phyloP scores from a whole-genome alignment of 2,329 filamentous ascomycete genomes.

The Hypoxylon sp. region DNA sequence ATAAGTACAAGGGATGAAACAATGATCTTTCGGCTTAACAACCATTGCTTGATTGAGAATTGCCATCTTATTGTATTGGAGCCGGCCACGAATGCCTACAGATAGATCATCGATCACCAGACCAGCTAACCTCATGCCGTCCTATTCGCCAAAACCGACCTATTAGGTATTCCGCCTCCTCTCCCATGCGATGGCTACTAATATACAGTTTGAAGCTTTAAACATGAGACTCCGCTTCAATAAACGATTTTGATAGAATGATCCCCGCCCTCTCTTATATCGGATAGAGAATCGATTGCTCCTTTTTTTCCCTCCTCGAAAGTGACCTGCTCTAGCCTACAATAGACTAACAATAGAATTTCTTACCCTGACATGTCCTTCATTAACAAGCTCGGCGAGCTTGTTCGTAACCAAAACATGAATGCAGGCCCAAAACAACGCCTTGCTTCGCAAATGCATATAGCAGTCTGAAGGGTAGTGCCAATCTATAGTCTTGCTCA shows the following conservation, averaged over 20 bases:
- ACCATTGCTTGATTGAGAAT: background rate
- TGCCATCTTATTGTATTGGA: constrained; percentile 21
- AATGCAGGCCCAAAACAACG: constrained; percentile 39
- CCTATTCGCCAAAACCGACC: constrained; percentile 19
- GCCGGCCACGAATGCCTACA: constrained; percentile 2
- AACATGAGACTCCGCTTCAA: constrained; percentile 19
- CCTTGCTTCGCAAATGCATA: constrained; percentile 47
- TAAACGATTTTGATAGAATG: constrained; percentile 9
- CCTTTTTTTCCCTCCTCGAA: constrained; percentile 55
- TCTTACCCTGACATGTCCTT: constrained; percentile 65
- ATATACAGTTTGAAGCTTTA: constrained; percentile 40
- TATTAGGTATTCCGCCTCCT: constrained; percentile 22
- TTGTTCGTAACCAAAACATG: constrained; percentile 29
- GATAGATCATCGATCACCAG: constrained; percentile 5
- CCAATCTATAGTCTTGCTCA: constrained; percentile 50
- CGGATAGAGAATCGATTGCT: constrained; percentile 14
- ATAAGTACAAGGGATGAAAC: background rate
- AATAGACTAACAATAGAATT: constrained; percentile 66
- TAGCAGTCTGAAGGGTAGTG: constrained; percentile 36
- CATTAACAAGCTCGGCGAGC: constrained; percentile 21
- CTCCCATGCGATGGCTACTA: constrained; percentile 25
- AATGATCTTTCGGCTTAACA: background rate
- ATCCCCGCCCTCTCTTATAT: constrained; percentile 9
- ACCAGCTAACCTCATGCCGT: constrained; percentile 8
- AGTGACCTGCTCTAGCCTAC: constrained; percentile 65